These are phyloP conservation scores for Melanomma pulvis-pyrius DNA, from an alignment of 495 filamentous ascomycete species.

Conservation along the genomic window DNA sequence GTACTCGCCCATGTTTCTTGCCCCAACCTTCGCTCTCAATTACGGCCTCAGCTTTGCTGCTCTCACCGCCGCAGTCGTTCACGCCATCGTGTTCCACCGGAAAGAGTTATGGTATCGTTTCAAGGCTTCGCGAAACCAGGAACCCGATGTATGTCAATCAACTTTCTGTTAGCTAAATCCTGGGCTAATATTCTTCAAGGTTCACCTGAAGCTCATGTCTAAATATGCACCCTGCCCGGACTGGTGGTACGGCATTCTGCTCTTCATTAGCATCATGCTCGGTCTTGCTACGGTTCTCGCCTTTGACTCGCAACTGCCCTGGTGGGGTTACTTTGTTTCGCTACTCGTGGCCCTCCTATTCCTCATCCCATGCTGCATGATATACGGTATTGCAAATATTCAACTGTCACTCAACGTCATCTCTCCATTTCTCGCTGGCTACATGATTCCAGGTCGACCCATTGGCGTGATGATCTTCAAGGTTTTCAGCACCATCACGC, in stretches of 20 bases:
- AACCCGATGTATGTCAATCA: conserved; percentile 53
- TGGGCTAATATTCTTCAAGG: conserved; percentile 6
- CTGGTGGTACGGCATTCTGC: conserved; percentile 63
- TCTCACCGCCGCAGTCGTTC: conserved; percentile 68
- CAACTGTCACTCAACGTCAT: conserved; percentile 49
- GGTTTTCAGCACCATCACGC: conserved; percentile 32
- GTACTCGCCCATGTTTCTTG: conserved; percentile 78
- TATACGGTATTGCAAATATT: conserved; percentile 40
- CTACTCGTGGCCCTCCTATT: conserved; percentile 28
- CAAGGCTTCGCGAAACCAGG: conserved; percentile 53
- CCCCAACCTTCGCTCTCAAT: conserved; percentile 77
- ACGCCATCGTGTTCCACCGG: conserved; percentile 71
- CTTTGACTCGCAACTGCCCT: conserved; percentile 55
- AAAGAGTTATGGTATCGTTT: conserved; percentile 68
- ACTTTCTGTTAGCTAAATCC: not conserved
- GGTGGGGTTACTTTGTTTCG: conserved; percentile 42
- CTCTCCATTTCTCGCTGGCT: conserved; percentile 45
- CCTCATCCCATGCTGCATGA: conserved; percentile 40
- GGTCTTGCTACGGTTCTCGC: conserved; percentile 56
- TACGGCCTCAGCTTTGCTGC: conserved; percentile 81
- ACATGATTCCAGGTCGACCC: conserved; percentile 43
- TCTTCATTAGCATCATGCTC: conserved; percentile 55
- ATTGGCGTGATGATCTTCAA: conserved; percentile 50
- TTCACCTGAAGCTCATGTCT: conserved; percentile 65
- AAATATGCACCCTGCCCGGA: conserved; percentile 61